Conservation (phyloP, 192 early-diverging fungal genomes). For the Coemansia sp. region DNA sequence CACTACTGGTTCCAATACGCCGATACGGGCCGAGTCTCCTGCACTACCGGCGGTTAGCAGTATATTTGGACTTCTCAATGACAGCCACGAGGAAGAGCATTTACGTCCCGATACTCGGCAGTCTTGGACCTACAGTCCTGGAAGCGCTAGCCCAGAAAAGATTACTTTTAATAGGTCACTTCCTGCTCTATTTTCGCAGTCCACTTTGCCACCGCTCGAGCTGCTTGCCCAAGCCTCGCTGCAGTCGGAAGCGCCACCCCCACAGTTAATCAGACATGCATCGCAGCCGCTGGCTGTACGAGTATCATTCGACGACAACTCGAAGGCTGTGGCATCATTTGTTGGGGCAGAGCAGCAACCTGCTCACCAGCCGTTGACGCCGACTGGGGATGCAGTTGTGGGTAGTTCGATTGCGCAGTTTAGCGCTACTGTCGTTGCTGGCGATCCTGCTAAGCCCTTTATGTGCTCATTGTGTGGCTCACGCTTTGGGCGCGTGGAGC, state of each 20-base stretch:
- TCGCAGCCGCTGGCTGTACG: neutral
- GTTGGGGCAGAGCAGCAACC: neutral
- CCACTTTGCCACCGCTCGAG: slow-evolving; percentile 28
- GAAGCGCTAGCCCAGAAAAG: neutral
- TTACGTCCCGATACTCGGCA: neutral
- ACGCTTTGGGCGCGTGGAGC: slow-evolving; percentile 58
- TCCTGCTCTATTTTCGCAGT: neutral
- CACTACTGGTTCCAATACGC: neutral
- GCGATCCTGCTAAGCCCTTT: slow-evolving; percentile 51
- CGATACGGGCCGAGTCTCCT: neutral
- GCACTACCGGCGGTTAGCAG: slow-evolving; percentile 22
- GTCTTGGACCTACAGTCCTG: neutral
- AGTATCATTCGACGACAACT: neutral
- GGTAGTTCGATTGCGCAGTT: neutral
- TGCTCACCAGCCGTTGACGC: slow-evolving; percentile 1
- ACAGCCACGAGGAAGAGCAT: neutral
- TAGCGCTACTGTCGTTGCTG: slow-evolving; percentile 11
- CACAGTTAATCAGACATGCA: neutral
- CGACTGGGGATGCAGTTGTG: neutral
- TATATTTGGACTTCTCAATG: slow-evolving; percentile 37
- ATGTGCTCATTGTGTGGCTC: slow-evolving; percentile 61
- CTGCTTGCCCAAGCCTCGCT: slow-evolving; percentile 42
- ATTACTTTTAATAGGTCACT: neutral
- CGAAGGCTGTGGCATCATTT: neutral
- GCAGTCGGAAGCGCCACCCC: neutral